Percentiles rank a stretch among this genome's conserved stretches.
Conservation (phyloP, 805 yeast genomes). For the Wickerhamiella kurtzmanii region DNA sequence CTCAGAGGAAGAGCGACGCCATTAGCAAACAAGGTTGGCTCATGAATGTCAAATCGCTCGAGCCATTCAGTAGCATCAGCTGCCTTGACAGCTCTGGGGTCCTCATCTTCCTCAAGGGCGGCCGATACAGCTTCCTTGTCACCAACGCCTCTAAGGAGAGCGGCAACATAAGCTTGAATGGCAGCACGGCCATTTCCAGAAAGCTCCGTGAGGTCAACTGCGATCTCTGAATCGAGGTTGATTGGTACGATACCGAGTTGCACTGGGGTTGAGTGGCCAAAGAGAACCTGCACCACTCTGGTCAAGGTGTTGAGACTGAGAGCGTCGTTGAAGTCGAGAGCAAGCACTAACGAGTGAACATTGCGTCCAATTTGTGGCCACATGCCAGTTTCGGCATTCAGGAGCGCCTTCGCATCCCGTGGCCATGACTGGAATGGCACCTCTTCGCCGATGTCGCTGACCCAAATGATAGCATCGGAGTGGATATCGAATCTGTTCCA, state of each 20-base stretch:
- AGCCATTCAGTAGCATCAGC: constrained; percentile 20
- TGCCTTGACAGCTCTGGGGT: background rate
- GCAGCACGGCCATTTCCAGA: constrained; percentile 4
- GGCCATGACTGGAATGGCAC: constrained; percentile 36
- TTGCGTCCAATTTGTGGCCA: constrained; percentile 62
- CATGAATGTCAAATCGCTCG: constrained; percentile 26
- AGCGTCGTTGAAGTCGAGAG: constrained; percentile 42
- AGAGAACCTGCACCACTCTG: constrained; percentile 18
- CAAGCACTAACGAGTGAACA: constrained; percentile 60
- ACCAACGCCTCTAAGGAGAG: constrained; percentile 9
- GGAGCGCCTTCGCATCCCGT: constrained; percentile 31
- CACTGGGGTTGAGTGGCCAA: constrained; percentile 49
- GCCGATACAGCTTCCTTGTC: constrained; percentile 11
- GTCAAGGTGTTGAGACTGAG: constrained; percentile 39
- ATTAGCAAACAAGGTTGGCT: constrained; percentile 50
- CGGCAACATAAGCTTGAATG: constrained; percentile 13
- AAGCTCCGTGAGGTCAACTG: background rate
- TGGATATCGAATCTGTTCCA: constrained; percentile 25
- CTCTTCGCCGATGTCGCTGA: constrained; percentile 67
- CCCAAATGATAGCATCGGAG: constrained; percentile 39
- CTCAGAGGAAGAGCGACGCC: constrained; percentile 31
- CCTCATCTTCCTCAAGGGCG: constrained; percentile 9
- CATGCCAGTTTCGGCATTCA: constrained; percentile 39
- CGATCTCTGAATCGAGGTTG: constrained; percentile 10
- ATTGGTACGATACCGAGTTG: constrained; percentile 76